Base-by-base conservation (phyloP, 768 basidiomycete genomes). In the Agrocybe praecox region DNA sequence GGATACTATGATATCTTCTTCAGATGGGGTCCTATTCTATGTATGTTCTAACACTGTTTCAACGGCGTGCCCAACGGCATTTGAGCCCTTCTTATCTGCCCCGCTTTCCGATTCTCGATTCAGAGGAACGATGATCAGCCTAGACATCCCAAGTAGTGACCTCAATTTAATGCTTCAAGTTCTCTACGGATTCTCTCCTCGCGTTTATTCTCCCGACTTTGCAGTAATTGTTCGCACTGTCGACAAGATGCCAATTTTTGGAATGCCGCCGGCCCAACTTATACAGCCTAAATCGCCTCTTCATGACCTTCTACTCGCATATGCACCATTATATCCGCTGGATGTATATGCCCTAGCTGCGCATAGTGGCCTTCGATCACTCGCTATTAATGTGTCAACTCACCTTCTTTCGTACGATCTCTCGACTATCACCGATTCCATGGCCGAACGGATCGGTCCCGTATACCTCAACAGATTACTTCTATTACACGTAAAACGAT, bases 1-100 rank as follows among this genome's bases (percentile, higher is more conserved):
- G 1, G 65, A 70, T 44, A 62, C 67, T 6, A 72, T 84, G 57
- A 59, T 87, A 36, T 66, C 81, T 47, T 83, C 85, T 6, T 76
- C 81, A 34, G 87, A 89, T 59, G 76, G 77, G 0, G 83, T 88
- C 32, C 80, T 86, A 62, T 89, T 89, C 74, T 86, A 87, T 59
- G 79, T 80, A 2, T 80, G 86, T 66, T 64, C 72, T 0, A 64
- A 74, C 8, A 64, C 75, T 29, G 63, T 89, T 42, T 68, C 79
- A 33, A 51, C 63, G 22, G 72, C 68, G 6, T 87, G 85, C 26
- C 65, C 65, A 21, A 84, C 81, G 51, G 71, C 69, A 23, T 56
- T 57, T 22, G 46, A 45, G 19, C 54, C 48, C 9, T 43, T 40
- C 12, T 32, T 43, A 17, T 32, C 36, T 29, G 48, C 40, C 17